A percentile compares a stretch with the other conserved stretches of the same genome.
Conservation (phyloP, 1,284 basidiomycete genomes). For the Leccinum pallidistipes region DNA sequence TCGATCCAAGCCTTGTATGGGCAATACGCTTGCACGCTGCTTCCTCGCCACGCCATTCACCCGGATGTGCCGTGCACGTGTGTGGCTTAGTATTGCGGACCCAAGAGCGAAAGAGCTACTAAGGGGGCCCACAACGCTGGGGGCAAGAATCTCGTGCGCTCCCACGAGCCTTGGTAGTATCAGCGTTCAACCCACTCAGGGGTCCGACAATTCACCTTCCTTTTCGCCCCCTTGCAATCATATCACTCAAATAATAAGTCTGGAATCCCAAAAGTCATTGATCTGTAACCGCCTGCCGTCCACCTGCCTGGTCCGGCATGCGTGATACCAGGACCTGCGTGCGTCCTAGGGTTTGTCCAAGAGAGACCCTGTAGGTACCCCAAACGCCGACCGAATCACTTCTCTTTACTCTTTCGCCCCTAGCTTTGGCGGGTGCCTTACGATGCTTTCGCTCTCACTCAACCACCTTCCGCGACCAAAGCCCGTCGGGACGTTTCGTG, state of each 20-base stretch:
- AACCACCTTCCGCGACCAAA: constrained; percentile 27
- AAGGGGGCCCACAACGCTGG: background rate
- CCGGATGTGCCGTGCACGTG: constrained; percentile 4
- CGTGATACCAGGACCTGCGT: constrained; percentile 31
- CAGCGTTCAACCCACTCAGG: constrained; percentile 32
- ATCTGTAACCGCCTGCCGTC: constrained; percentile 34
- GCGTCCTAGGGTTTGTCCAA: constrained; percentile 34
- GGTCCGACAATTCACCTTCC: constrained; percentile 28
- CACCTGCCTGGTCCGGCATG: constrained; percentile 34
- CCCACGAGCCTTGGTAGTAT: constrained; percentile 26
- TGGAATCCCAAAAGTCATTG: constrained; percentile 35
- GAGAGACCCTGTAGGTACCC: constrained; percentile 25
- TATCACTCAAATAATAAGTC: constrained; percentile 31
- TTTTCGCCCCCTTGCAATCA: constrained; percentile 14
- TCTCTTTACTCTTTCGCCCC: constrained; percentile 24
- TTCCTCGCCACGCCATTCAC: constrained; percentile 8
- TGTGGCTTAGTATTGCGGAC: constrained; percentile 4
- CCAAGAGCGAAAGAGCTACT: background rate
- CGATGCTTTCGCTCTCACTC: constrained; percentile 36
- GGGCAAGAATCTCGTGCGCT: constrained; percentile 17
- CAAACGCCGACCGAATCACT: constrained; percentile 26
- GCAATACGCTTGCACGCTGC: constrained; percentile 8
- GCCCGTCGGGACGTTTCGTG: constrained; percentile 24
- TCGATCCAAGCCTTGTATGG: constrained; percentile 13
- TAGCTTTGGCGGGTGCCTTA: constrained; percentile 23